These are phyloP conservation scores for Wolfiporia cocos DNA, from an alignment of 1,284 basidiomycete genomes.

Conservation along the genomic window DNA sequence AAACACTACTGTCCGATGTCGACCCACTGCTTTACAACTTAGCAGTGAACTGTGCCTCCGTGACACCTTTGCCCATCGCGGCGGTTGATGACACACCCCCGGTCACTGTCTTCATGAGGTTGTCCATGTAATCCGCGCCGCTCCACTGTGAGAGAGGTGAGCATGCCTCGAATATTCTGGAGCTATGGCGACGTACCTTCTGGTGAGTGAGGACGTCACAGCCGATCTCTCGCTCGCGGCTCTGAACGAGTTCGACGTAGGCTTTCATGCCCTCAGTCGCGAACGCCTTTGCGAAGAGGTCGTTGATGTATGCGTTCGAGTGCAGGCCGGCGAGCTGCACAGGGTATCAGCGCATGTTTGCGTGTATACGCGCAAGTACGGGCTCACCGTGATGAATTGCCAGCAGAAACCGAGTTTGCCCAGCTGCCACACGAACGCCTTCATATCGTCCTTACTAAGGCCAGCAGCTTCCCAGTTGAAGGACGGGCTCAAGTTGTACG, in stretches of 20 bases:
- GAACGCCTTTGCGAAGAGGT: constrained; percentile 85
- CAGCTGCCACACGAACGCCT: constrained; percentile 88
- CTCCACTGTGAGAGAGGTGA: constrained; percentile 63
- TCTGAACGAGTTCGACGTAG: constrained; percentile 82
- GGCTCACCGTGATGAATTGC: constrained; percentile 95
- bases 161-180: neutral
- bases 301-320: constrained; percentile 96
- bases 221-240: constrained; percentile 83
- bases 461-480: constrained; percentile 96
- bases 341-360: neutral
- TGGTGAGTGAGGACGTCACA: constrained; percentile 92
- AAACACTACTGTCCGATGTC: too few species aligned
- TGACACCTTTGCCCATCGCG: constrained; percentile 93
- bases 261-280: constrained; percentile 92
- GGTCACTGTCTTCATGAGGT: constrained; percentile 89
- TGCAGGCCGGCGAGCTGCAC: constrained; percentile 92
- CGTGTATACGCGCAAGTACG: neutral
- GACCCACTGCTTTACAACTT: too few species aligned
- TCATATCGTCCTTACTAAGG: constrained; percentile 81
- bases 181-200: constrained; percentile 40
- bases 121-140: constrained; percentile 91
- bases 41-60: constrained; percentile 85
- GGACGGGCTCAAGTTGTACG: constrained; percentile 90
- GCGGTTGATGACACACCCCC: constrained; percentile 94
- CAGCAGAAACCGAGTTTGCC: constrained; percentile 92